phyloP scores from a whole-genome alignment of 169 alveolate species.

The Cryptosporidium xiaoi region DNA sequence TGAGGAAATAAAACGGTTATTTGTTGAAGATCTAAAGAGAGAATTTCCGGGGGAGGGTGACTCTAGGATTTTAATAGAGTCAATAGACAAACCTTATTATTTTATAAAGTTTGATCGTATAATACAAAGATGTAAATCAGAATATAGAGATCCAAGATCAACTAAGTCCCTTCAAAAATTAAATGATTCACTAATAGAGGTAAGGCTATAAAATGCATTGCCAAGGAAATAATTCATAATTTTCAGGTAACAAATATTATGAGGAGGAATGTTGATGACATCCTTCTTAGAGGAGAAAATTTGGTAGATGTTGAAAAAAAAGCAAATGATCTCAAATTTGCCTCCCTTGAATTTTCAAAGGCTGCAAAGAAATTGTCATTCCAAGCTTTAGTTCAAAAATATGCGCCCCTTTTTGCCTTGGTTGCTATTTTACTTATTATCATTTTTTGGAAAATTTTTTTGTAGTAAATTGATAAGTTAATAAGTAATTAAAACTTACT shows the following conservation, averaged over 20 bases:
- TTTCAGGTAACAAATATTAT: constrained; percentile 73
- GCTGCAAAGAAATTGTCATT: constrained; percentile 77
- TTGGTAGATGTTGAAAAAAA: constrained; percentile 71
- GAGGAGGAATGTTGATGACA: constrained; percentile 79
- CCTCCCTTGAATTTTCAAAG: constrained; percentile 70
- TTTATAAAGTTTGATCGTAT: constrained; percentile 84
- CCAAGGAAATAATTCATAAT: constrained; percentile 12
- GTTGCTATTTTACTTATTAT: constrained; percentile 40
- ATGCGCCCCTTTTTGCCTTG: constrained; percentile 76
- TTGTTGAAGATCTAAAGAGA: constrained; percentile 83
- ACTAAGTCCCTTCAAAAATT: constrained; percentile 74
- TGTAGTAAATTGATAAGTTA: background rate
- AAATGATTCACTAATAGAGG: constrained; percentile 77
- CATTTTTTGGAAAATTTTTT: constrained; percentile 63
- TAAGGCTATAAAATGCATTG: background rate
- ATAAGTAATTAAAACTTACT: no score
- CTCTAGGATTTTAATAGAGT: constrained; percentile 81
- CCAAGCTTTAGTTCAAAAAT: constrained; percentile 77
- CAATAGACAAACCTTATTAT: constrained; percentile 86
- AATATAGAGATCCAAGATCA: constrained; percentile 77
- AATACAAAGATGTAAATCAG: constrained; percentile 78
- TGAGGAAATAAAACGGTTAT: constrained; percentile 81
- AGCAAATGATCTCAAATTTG: constrained; percentile 73
- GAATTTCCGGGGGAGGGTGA: constrained; percentile 84
- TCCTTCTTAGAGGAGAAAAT: constrained; percentile 78